These are phyloP conservation scores for Chalciporus chontae DNA, from an alignment of 768 basidiomycete genomes.

Conservation along the genomic window DNA sequence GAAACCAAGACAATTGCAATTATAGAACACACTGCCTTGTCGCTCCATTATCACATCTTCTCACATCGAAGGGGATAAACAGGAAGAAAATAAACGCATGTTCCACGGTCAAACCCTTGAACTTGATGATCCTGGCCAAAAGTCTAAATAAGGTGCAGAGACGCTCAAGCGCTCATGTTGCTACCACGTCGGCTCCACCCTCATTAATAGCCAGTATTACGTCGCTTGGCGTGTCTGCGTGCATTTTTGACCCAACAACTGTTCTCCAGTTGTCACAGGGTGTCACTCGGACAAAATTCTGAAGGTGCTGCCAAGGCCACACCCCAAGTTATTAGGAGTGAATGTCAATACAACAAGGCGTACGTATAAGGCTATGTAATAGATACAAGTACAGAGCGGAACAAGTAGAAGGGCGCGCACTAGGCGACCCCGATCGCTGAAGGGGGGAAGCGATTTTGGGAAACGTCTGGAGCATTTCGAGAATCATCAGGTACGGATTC, in stretches of 20 bases:
- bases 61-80: constrained; percentile 18
- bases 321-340: constrained; percentile 17
- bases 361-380: constrained; percentile 16
- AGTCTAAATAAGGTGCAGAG: constrained; percentile 22
- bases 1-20: constrained; percentile 21
- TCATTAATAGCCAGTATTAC: neutral
- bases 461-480: constrained; percentile 18
- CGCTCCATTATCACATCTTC: constrained; percentile 4
- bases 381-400: constrained; percentile 24
- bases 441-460: constrained; percentile 16
- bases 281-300: neutral
- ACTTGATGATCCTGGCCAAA: constrained; percentile 21
- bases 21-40: constrained; percentile 25
- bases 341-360: constrained; percentile 17
- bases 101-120: constrained; percentile 12
- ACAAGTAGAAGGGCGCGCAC: constrained; percentile 7
- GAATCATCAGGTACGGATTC: constrained; percentile 27
- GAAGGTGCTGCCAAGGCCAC: too few species aligned
- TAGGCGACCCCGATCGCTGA: constrained; percentile 22
- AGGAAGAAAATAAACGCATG: constrained; percentile 4
- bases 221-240: constrained; percentile 1
- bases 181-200: constrained; percentile 17
- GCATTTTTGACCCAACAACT: constrained; percentile 8
- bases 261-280: neutral
- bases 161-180: neutral